Evolutionary conservation across 441 rosid genomes (phyloP), one percentile per base, ranked within the genome.

Genomic region (Erodium trifolium): DNA sequence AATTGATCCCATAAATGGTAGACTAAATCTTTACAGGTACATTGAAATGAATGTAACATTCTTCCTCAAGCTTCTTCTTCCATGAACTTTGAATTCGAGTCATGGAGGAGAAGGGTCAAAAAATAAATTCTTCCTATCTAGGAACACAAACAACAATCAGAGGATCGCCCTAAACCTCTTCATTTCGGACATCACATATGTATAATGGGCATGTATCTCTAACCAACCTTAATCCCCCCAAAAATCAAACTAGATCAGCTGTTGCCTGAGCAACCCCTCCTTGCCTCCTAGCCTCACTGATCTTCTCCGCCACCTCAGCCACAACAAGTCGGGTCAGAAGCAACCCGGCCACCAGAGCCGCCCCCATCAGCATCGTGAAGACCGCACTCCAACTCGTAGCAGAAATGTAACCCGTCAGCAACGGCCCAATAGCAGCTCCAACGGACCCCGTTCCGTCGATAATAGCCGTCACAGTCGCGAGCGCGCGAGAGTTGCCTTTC

Each of bases 361-460:
- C 85, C n/a, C 74, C 93, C 97, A 94, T 94, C 71, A 94, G 80
- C 97, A 94, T 91, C 0, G 91, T 78, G 79, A 91, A 94, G 73
- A 91, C 99, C 1, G 89, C 85, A 1, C 72, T 80, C 99, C 99
- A 94, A 78, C 96, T 86, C 76, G 65, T 77, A 1, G 91, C 78
- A 1, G 97, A 94, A 51, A 94, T 87, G 66, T 91, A 94, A 14
- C 99, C 97, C 0, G 99, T 90, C 65, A 94, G 37, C 23, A 94
- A 51, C 3, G 99, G 99, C 7, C 97, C 99, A 45, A 94, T 79
- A 19, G 99, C 99, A 1, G 99, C 96, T 68, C 99, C 99, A 1
- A 94, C 86, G 0, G 99, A 94, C 66, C 99, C 99, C 0, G 99
- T 94, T 65, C 99, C 97, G 34, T 94, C 97, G 49, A 94, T 94